Percentiles rank a stretch among this genome's conserved stretches.
These are phyloP conservation scores for Ganoderma boninense DNA, from an alignment of 1,284 basidiomycete genomes.

Conservation along the genomic window DNA sequence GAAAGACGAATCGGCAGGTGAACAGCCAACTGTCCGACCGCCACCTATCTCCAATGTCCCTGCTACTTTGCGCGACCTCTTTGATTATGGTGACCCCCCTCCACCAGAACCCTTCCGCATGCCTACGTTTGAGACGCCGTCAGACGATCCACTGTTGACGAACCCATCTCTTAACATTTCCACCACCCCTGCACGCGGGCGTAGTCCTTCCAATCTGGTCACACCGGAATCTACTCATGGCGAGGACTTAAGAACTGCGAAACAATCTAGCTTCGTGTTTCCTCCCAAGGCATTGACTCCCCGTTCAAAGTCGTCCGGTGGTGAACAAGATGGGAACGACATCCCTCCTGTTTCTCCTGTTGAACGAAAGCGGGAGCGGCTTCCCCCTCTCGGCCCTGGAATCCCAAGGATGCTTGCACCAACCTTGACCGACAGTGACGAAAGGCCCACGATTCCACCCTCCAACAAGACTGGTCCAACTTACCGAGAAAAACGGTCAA, in stretches of 20 bases:
- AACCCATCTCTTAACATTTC: conserved; percentile 40
- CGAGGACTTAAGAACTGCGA: conserved; percentile 54
- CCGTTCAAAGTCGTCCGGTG: conserved; percentile 40
- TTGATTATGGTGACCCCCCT: conserved; percentile 58
- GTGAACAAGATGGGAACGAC: conserved; percentile 38
- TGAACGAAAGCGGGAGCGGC: conserved; percentile 32
- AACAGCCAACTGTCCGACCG: conserved; percentile 56
- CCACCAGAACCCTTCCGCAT: conserved; percentile 55
- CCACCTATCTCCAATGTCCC: conserved; percentile 59
- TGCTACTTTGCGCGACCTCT: conserved; percentile 72
- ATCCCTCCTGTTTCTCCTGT: conserved; percentile 23
- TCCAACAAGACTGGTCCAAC: conserved; percentile 28
- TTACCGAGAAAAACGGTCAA: conserved; percentile 51
- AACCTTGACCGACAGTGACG: conserved; percentile 13
- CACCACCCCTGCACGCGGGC: conserved; percentile 40
- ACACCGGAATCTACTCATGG: conserved; percentile 29
- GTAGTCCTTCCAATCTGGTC: conserved; percentile 32
- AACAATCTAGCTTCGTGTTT: conserved; percentile 63
- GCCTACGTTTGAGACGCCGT: conserved; percentile 40
- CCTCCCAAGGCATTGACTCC: conserved; percentile 51
- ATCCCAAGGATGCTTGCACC: conserved; percentile 35
- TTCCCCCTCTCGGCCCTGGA: conserved; percentile 42
- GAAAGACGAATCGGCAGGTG: conserved; percentile 26
- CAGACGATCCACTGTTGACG: conserved; percentile 26
- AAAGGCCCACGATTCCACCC: background rate